These are phyloP conservation scores for Eruca vesicaria DNA, from an alignment of 441 rosid species.

Conservation along the genomic window DNA sequence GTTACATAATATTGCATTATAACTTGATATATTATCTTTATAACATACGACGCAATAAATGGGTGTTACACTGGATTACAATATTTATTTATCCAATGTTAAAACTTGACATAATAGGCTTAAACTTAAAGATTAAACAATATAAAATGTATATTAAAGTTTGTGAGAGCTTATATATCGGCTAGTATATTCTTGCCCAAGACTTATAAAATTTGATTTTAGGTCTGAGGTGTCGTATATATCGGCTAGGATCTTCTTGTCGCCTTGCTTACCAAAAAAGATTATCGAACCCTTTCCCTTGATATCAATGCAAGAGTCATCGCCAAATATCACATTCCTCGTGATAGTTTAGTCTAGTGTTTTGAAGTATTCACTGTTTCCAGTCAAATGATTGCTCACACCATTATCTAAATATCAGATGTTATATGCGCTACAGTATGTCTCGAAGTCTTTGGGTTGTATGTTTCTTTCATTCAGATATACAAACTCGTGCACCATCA, in stretches of 20 bases:
- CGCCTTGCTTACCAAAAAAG: background rate
- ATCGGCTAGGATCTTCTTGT: background rate
- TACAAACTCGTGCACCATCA: background rate
- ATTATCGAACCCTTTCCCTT: background rate
- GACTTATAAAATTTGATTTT: background rate
- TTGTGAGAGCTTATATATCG: too few species aligned
- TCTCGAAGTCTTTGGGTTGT: background rate
- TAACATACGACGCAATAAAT: too few species aligned
- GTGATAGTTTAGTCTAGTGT: background rate
- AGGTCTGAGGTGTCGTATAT: background rate
- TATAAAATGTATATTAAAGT: too few species aligned
- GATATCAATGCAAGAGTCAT: background rate
- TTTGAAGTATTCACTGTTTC: background rate
- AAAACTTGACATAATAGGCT: too few species aligned
- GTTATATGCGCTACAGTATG: background rate
- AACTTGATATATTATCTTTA: too few species aligned
- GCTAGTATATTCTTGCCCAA: too few species aligned
- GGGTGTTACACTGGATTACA: too few species aligned
- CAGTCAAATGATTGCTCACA: background rate
- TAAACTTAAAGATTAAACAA: too few species aligned
- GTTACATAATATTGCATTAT: too few species aligned
- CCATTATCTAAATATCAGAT: background rate
- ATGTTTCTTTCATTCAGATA: background rate
- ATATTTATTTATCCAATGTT: too few species aligned
- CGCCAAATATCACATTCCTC: background rate